Percentiles rank a stretch among this genome's conserved stretches.
Conservation (phyloP, 2,329 filamentous ascomycete genomes). For the Aspergillus tanneri region DNA sequence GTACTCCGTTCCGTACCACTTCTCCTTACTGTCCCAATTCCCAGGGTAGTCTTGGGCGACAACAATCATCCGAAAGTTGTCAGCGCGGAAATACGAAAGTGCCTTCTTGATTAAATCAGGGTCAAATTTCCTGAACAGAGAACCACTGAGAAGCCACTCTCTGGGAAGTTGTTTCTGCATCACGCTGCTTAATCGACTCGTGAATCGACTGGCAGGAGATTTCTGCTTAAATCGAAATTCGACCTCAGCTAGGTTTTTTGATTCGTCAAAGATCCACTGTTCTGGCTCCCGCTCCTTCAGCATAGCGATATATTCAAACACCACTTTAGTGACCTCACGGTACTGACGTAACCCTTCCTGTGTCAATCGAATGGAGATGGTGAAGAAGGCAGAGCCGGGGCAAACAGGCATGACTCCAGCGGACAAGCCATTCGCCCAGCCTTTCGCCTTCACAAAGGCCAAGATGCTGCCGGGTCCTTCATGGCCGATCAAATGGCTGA, state of each 20-base stretch:
- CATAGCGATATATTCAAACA: slow-evolving; percentile 90
- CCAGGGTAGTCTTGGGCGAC: slow-evolving; percentile 82
- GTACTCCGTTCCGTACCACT: slow-evolving; percentile 98
- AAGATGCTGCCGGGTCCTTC: slow-evolving; percentile 91
- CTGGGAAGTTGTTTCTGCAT: slow-evolving; percentile 91
- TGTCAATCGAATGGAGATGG: slow-evolving; percentile 74
- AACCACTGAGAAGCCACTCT: slow-evolving; percentile 82
- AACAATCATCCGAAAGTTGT: slow-evolving; percentile 84
- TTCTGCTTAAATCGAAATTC: slow-evolving; percentile 96
- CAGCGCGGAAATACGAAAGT: slow-evolving; percentile 71
- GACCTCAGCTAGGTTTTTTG: slow-evolving; percentile 84
- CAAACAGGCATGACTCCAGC: slow-evolving; percentile 75
- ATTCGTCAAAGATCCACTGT: slow-evolving; percentile 92
- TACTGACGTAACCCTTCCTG: slow-evolving; percentile 82
- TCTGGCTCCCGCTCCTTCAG: slow-evolving; percentile 77
- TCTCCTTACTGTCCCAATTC: slow-evolving; percentile 82
- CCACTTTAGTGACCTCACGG: slow-evolving; percentile 73
- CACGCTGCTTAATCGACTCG: slow-evolving; percentile 75
- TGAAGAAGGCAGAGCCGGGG: slow-evolving; percentile 77
- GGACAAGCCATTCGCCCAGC: slow-evolving; percentile 81
- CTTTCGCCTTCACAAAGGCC: slow-evolving; percentile 83
- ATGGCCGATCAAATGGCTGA: slow-evolving; percentile 86
- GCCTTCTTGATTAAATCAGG: slow-evolving; percentile 71
- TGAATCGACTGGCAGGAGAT: slow-evolving; percentile 82
- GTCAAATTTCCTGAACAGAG: slow-evolving; percentile 77